A percentile compares a stretch with the other conserved stretches of the same genome.
These are phyloP conservation scores for Marsdenia floribunda DNA, from an alignment of 257 asterid species.

Conservation along the genomic window DNA sequence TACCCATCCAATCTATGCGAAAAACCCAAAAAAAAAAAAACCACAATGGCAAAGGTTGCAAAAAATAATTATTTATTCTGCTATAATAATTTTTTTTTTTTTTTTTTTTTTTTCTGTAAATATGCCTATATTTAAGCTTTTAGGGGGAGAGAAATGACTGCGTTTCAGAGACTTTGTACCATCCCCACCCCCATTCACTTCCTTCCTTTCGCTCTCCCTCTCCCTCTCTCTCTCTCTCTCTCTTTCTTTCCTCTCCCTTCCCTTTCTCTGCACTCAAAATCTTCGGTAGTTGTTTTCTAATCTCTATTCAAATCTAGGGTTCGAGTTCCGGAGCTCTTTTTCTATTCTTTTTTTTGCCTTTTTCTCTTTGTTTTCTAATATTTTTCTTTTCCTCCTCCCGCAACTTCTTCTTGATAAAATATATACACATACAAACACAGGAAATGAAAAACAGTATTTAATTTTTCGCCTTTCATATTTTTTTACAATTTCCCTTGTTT, in stretches of 20 bases:
- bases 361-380: not conserved
- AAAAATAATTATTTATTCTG: not conserved
- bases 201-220: not conserved
- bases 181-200: not conserved
- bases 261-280: conserved; percentile 22
- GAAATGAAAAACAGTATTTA: not conserved
- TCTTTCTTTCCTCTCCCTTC: not conserved
- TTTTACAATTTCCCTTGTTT: conserved; percentile 15
- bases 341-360: not conserved
- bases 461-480: not conserved
- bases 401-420: conserved; percentile 10
- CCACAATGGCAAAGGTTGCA: too few species aligned
- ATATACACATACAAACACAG: not conserved
- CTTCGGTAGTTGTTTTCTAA: conserved; percentile 2
- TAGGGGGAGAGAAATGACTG: conserved; percentile 18
- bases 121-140: conserved; percentile 19
- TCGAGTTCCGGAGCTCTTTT: conserved; percentile 13
- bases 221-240: not conserved
- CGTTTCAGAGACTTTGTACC: conserved; percentile 4
- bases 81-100: not conserved
- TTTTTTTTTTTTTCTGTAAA: not conserved
- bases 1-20: too few species aligned
- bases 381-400: not conserved
- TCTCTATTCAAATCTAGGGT: conserved; percentile 21
- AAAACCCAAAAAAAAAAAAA: too few species aligned